Evolutionary conservation across 2,329 filamentous ascomycete species (phyloP), one percentile per base, ranked within the genome.

Genomic region (Exophiala bonariae): DNA sequence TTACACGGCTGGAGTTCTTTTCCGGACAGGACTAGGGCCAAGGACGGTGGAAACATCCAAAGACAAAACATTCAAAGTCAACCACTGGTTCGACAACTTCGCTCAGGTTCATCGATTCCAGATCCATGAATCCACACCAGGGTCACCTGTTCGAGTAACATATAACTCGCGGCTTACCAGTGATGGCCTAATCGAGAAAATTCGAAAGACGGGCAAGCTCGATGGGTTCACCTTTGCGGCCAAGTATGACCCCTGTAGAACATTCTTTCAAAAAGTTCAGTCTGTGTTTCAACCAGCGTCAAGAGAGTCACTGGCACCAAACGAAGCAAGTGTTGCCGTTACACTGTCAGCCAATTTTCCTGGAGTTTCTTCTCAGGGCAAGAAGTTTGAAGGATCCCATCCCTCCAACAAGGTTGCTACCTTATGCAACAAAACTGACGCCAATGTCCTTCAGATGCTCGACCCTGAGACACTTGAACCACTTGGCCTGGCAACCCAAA

Each of bases 41-140:
- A 80, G 78, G 63, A 77, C 77, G 30, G 68, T 89, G 3, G 73
- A 82, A n/a, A 82, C 80, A 1, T 66, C 78, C 2, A 73, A 74
- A 3, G 81, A 82, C n/a, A 68, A 67, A 11, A 79, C 74, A 0
- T 83, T 83, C 59, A 71, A 75, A 23, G 73, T 84, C 10, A 79
- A 76, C 1, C 87, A 93, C 64, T 93, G 88, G 88, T 93, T 93
- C 57, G 89, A 93, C 62, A 86, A 86, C 4, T 53, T 59, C 34
- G 78, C 81, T 3, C 80, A 87, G 45, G 74, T 81, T 1, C 86
- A 92, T 67, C 81, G 80, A 20, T 92, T 92, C 62, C 77, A 88
- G 47, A 85, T 92, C 23, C 59, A 81, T 3, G 62, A 76, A 0
- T 53, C 73, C 0, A 58, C 61, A 2, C 59, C 66, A 3, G 47